Base-by-base conservation (phyloP, 2,329 filamentous ascomycete species). In the Colletotrichum tabaci region DNA sequence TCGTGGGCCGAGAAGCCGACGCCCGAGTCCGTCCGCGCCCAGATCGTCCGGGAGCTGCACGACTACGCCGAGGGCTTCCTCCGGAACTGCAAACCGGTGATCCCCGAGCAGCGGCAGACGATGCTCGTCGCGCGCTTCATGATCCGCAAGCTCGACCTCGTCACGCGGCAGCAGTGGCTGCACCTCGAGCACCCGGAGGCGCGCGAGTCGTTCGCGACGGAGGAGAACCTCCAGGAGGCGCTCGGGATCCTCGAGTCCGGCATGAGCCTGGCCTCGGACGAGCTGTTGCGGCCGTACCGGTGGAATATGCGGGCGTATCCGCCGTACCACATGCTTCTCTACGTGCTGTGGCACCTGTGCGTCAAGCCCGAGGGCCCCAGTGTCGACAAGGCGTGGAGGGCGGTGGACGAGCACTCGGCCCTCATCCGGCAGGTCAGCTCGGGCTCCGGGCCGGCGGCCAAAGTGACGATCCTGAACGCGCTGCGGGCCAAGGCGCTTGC, bases 81-180 rank as follows among this genome's bases (percentile, higher is more conserved):
- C 13, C 80, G 81, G 47, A 79, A 87, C 42, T 87, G 85, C 71
- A 88, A 90, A 66, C 86, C 87, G 74, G 83, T 85, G 0, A 82
- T 90, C 1, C 89, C 89, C 1, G 77, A 82, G 35, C 80, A 82
- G 4, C 74, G 76, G 35, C 75, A 81, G 65, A 79, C 79, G 1
- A 67, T 78, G 10, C 66, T 77, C 0, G 76, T 81, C 0, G 75
- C 77, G 0, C 75, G 75, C 0, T 72, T 82, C 12, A 74, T 83
- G 8, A 49, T 80, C 1, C 74, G 76, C 12, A 84, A 84, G 71
- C 68, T 81, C 8, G 81, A 82, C 64, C 76, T 82, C 46, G 78
- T 80, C 44, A 75, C 77, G 12, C 76, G 77, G 12, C 80, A 81
- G 57, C 77, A 76, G 71, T 77, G 66, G 66, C 73, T 76, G 6